Percentiles rank a stretch among this genome's conserved stretches.
Conservation (phyloP, 257 asterid species). For the Solanum verrucosum region DNA sequence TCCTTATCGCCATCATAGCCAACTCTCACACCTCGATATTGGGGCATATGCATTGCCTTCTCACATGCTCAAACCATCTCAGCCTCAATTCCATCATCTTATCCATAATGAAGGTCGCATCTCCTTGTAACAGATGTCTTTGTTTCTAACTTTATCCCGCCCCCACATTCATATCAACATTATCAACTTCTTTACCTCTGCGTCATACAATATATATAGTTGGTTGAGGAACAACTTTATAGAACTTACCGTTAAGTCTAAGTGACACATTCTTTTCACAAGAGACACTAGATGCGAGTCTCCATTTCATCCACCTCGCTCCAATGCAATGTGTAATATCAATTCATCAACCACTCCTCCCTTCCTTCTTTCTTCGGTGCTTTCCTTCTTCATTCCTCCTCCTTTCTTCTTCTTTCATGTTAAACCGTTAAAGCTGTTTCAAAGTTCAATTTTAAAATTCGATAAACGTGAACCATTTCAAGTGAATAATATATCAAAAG, state of each 20-base stretch:
- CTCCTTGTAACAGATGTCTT: not conserved
- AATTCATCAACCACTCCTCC: not conserved
- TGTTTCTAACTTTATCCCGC: not conserved
- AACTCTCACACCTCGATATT: not conserved
- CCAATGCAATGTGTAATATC: not conserved
- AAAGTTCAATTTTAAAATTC: not conserved
- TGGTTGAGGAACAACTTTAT: not conserved
- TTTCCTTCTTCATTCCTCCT: not conserved
- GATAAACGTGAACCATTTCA: not conserved
- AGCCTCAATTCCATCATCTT: too few species aligned
- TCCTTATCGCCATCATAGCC: not conserved
- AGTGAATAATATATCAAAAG: too few species aligned
- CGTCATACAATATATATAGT: not conserved
- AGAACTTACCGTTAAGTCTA: too few species aligned
- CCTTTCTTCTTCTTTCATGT: not conserved
- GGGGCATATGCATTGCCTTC: accelerated
- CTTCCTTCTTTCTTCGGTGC: not conserved
- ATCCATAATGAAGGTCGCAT: not conserved
- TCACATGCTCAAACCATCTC: not conserved
- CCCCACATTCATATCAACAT: not conserved
- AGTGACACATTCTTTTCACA: too few species aligned
- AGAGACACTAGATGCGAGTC: not conserved
- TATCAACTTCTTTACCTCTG: not conserved
- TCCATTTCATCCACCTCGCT: not conserved
- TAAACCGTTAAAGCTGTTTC: not conserved